Base-by-base conservation (phyloP, 345 rosid species). In the Pugionium dolabratum region DNA sequence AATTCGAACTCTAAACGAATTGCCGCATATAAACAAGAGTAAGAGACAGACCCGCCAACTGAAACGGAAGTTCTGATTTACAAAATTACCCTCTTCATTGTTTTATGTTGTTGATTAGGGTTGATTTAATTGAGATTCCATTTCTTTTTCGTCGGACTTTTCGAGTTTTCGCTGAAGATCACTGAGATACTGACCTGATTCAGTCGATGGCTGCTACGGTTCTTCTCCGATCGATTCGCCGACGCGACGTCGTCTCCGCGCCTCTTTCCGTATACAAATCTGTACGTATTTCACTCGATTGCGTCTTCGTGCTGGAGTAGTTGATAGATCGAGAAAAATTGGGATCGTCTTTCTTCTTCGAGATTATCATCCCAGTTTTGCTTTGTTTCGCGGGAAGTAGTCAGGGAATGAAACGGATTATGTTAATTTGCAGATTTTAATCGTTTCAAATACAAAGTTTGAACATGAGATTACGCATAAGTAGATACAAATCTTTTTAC, bases 211-310 rank as follows among this genome's bases (percentile, higher is more conserved):
- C 95, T 54, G 58, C 89, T 27, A 81, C 85, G 0, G 81, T 82
- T 56, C 63, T 93, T 32, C 76, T 93, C 42, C 92, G 96, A 27
- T 78, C 89, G 41, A 6, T 92, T 7, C 78, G 92, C 37, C 91
- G 92, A 33, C 93, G 93, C 30, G 87, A 86, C 6, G 76, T 81
- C 34, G 85, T 80, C 30, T 75, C 82, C 5, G 73, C 89, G 2
- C 79, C 96, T 10, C 60, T 83, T 4, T 77, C 89, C 1, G 86
- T 84, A 11, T 85, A 72, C 75, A 85, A 71, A 86, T 83, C 78
- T 46, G 97, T 93, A 77, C 3, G 91, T 58, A 42, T 34, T 4
- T 36, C 7, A 27, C 28, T 61, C 49, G 48, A 46, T 41, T 60
- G 11, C 37, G 11, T 44, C 5, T 42, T 46, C 47, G 25, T n/a